Evolutionary conservation across 2,329 filamentous ascomycete species (phyloP).

Genomic region (Aspergillus sp.): DNA sequence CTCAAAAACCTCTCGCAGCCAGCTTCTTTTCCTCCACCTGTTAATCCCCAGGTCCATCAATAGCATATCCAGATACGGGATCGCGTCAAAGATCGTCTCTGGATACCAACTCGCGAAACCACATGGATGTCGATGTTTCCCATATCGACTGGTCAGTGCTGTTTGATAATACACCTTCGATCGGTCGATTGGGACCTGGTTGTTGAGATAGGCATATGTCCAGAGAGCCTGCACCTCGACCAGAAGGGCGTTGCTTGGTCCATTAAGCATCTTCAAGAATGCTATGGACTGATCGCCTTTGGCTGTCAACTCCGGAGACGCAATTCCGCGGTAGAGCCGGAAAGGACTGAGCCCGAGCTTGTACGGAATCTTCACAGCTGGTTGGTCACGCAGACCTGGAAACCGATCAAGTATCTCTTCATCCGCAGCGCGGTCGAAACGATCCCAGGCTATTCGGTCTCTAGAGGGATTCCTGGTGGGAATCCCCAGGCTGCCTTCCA

Average conservation of each 20-base stretch:
- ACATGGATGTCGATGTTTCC: slow-evolving; percentile 4
- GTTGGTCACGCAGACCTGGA: slow-evolving; percentile 6
- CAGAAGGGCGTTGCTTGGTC: background rate
- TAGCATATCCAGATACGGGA: slow-evolving; percentile 7
- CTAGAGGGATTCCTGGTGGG: background rate
- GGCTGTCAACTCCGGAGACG: background rate
- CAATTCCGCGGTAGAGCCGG: slow-evolving; percentile 7
- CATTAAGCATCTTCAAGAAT: slow-evolving; percentile 7
- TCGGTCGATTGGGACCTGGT: background rate
- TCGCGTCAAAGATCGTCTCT: slow-evolving; percentile 4
- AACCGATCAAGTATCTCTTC: slow-evolving; percentile 6
- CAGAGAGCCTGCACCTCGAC: slow-evolving; percentile 7
- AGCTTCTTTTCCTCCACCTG: background rate
- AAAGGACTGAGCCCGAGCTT: background rate
- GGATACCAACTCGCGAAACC: slow-evolving; percentile 10
- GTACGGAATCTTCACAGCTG: background rate
- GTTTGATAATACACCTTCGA: slow-evolving; percentile 4
- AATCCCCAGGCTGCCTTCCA: background rate
- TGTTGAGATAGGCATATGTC: slow-evolving; percentile 7
- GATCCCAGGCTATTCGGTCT: background rate
- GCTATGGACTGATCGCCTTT: slow-evolving; percentile 3
- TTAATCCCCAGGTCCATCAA: slow-evolving; percentile 1
- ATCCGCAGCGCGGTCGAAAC: slow-evolving; percentile 1
- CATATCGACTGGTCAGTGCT: slow-evolving; percentile 1
- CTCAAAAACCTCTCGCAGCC: background rate